Evolutionary conservation across 768 basidiomycete species (phyloP).

Genomic region (Leccinum aurantiacum): DNA sequence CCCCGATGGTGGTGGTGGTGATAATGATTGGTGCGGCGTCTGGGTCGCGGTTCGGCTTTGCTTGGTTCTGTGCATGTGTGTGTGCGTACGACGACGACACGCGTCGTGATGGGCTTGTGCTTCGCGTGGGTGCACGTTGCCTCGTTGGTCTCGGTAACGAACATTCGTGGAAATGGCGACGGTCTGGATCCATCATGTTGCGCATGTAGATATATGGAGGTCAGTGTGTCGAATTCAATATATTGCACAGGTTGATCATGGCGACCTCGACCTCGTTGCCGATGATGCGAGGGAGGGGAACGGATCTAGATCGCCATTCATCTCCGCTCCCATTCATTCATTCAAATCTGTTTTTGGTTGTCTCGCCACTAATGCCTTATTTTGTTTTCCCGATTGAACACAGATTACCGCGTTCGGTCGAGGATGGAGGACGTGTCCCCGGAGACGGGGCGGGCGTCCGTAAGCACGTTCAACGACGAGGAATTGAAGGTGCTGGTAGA

Average conservation of each 20-base stretch:
- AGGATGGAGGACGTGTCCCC: slow-evolving; percentile 44
- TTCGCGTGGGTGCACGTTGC: slow-evolving; percentile 18
- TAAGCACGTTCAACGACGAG: slow-evolving; percentile 43
- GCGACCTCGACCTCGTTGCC: slow-evolving; percentile 3
- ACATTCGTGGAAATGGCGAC: background rate
- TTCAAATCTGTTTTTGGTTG: background rate
- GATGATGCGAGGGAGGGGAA: background rate
- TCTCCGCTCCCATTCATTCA: slow-evolving; percentile 10
- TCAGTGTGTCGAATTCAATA: slow-evolving; percentile 23
- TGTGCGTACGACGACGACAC: background rate
- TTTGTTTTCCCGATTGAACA: background rate
- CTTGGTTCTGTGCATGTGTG: background rate
- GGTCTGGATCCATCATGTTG: slow-evolving; percentile 1
- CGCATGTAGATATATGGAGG: slow-evolving; percentile 50
- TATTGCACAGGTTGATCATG: background rate
- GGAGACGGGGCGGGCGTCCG: slow-evolving; percentile 32
- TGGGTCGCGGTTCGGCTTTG: background rate
- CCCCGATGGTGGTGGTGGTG: background rate
- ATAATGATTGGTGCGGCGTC: background rate
- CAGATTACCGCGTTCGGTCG: slow-evolving; percentile 56
- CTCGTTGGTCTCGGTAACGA: background rate
- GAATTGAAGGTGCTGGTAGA: slow-evolving; percentile 52
- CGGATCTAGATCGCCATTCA: slow-evolving; percentile 11
- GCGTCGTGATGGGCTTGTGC: slow-evolving; percentile 1
- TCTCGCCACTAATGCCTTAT: background rate